phyloP scores from a whole-genome alignment of 2,329 filamentous ascomycete genomes.

The Fusarium sp. region DNA sequence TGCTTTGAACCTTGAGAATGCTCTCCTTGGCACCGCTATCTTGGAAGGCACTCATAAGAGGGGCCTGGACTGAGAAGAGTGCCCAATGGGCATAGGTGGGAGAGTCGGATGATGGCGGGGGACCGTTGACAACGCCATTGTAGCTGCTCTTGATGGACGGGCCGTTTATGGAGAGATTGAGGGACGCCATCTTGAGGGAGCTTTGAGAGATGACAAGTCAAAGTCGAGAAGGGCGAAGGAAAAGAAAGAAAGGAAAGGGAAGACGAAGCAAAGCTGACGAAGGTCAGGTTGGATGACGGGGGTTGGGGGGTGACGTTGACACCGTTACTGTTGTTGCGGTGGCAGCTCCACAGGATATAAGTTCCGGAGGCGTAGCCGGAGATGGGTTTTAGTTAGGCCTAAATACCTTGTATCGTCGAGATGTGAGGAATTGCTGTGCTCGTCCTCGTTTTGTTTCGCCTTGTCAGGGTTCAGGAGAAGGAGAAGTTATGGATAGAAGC shows the following conservation, averaged over 20 bases:
- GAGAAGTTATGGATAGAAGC: constrained; percentile 22
- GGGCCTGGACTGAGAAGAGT: constrained; percentile 91
- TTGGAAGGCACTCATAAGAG: constrained; percentile 92
- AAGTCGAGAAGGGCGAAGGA: constrained; percentile 20
- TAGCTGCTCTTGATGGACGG: constrained; percentile 88
- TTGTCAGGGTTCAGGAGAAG: constrained; percentile 28
- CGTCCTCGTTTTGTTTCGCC: not conserved
- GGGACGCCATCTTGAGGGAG: constrained; percentile 72
- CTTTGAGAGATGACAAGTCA: constrained; percentile 22
- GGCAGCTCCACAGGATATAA: constrained; percentile 44
- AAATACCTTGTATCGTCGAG: constrained; percentile 24
- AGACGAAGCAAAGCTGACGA: constrained; percentile 42
- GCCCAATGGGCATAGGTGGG: constrained; percentile 93
- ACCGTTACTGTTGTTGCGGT: constrained; percentile 46
- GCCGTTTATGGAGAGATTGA: constrained; percentile 83
- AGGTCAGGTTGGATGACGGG: constrained; percentile 31
- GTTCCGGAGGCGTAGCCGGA: constrained; percentile 33
- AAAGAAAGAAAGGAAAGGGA: not conserved
- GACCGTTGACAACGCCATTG: constrained; percentile 66
- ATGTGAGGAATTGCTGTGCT: constrained; percentile 19
- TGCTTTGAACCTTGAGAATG: constrained; percentile 91
- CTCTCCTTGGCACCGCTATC: constrained; percentile 89
- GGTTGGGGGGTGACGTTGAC: constrained; percentile 46
- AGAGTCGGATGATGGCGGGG: constrained; percentile 67
- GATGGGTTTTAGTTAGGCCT: constrained; percentile 1